A percentile compares a stretch with the other conserved stretches of the same genome.
Conservation (phyloP, 2,329 filamentous ascomycete genomes). For the Ploettnerulaceae sp. region DNA sequence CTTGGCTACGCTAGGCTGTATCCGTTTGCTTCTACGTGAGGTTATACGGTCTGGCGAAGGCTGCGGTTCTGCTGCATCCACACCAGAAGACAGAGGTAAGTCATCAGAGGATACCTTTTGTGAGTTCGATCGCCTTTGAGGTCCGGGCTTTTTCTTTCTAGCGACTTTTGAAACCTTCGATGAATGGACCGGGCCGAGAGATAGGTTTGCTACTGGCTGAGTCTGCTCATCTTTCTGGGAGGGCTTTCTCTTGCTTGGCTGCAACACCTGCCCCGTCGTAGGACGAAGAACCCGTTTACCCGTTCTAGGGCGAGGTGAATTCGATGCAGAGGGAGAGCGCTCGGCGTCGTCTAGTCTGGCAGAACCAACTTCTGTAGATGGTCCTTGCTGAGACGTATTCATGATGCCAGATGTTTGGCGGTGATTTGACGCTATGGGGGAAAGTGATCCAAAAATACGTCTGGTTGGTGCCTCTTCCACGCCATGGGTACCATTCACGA, state of each 20-base stretch:
- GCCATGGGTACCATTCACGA: conserved; percentile 20
- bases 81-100: conserved; percentile 13
- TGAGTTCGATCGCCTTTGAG: conserved; percentile 13
- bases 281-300: conserved; percentile 19
- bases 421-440: conserved; percentile 16
- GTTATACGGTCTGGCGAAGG: conserved; percentile 13
- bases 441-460: conserved; percentile 18
- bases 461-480: conserved; percentile 13
- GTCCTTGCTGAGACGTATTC: conserved; percentile 15
- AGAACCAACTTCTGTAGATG: conserved; percentile 12
- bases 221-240: conserved; percentile 11
- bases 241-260: conserved; percentile 13
- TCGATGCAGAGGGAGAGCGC: conserved; percentile 16
- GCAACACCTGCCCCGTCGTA: conserved; percentile 13
- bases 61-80: conserved; percentile 13
- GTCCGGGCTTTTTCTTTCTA: conserved; percentile 14
- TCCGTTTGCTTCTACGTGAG: conserved; percentile 21
- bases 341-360: conserved; percentile 17
- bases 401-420: conserved; percentile 13
- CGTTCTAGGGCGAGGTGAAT: conserved; percentile 16
- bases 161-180: conserved; percentile 22
- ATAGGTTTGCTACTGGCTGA: conserved; percentile 14
- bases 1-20: conserved; percentile 20
- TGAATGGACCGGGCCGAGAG: conserved; percentile 21
- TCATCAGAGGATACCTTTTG: conserved; percentile 13